Base-by-base conservation (phyloP, 2,329 filamentous ascomycete genomes). In the Aspergillus hortae region DNA sequence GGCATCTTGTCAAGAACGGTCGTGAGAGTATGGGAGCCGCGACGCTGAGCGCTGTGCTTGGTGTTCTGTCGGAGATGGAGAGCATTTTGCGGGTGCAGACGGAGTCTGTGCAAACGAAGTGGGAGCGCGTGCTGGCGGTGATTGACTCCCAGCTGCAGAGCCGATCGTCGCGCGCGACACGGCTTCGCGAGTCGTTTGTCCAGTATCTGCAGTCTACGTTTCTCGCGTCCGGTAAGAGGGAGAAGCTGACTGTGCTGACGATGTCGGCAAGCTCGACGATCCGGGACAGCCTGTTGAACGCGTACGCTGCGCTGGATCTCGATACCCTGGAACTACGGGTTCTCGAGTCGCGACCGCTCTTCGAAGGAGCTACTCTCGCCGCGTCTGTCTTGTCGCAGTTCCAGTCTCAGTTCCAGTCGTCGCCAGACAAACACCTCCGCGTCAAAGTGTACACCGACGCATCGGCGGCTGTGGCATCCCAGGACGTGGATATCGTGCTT, bases 311-410 rank as follows among this genome's bases (percentile, higher is more conserved):
- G 1, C 62, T 71, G 2, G 65, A 60, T 1, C 63, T 76, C 6
- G 27, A 60, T 55, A 55, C 41, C 0, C 62, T 87, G 7, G 77
- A 85, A 46, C 66, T 89, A 15, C 78, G 77, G 4, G 73, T 89
- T 27, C 74, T 89, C 3, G 86, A 89, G 64, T 88, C 86, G 2
- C 75, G 86, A 0, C 86, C 86, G 0, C 73, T 84, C 0, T 88
- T 79, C 56, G 85, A 89, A 67, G 86, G 85, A 6, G 81, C 81
- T 4, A 77, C 74, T 7, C 74, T 85, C 47, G 82, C 81, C 53
- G 81, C 57, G 63, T 69, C 51, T 44, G 58, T 56, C 35, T 53
- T 53, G 51, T 67, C 57, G 6, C 54, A 59, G 7, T 65, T 59
- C 21, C 58, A 56, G 43, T 51, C 54, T 25, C 62, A 54, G 44